A percentile compares a stretch with the other conserved stretches of the same genome.
Evolutionary conservation across 2,329 filamentous ascomycete genomes (phyloP).

Genomic region (Epicoccum nigrum): DNA sequence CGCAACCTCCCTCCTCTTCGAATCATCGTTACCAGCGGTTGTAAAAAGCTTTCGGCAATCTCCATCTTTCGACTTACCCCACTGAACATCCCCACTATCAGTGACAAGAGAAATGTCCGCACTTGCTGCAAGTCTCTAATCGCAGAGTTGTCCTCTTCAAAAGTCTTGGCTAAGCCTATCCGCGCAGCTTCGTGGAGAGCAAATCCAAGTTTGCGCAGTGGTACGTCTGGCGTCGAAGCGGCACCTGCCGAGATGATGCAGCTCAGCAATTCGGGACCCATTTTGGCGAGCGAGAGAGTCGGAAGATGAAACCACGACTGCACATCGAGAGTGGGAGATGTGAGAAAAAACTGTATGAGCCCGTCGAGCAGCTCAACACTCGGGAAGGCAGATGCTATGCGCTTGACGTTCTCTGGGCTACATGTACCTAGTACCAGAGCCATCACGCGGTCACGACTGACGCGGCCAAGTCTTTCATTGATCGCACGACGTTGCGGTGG

Average conservation of each 20-base stretch:
- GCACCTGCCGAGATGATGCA: slow-evolving; percentile 67
- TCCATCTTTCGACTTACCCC: slow-evolving; percentile 66
- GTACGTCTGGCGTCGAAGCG: slow-evolving; percentile 60
- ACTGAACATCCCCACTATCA: slow-evolving; percentile 64
- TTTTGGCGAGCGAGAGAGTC: slow-evolving; percentile 62
- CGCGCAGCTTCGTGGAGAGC: slow-evolving; percentile 57
- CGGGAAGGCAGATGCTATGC: slow-evolving; percentile 66
- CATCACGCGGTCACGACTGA: slow-evolving; percentile 64
- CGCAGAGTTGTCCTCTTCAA: slow-evolving; percentile 57
- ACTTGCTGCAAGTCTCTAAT: slow-evolving; percentile 60
- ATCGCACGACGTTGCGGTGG: slow-evolving; percentile 47
- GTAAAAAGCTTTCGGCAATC: slow-evolving; percentile 63
- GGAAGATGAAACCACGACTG: slow-evolving; percentile 68
- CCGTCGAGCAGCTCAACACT: slow-evolving; percentile 66
- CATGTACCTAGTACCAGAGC: slow-evolving; percentile 68
- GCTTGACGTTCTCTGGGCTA: slow-evolving; percentile 56
- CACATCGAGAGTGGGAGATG: slow-evolving; percentile 62
- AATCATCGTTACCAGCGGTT: slow-evolving; percentile 62
- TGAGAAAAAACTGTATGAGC: slow-evolving; percentile 66
- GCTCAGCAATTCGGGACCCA: slow-evolving; percentile 65
- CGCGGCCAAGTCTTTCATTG: slow-evolving; percentile 50
- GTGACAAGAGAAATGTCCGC: slow-evolving; percentile 57
- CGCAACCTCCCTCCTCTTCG: slow-evolving; percentile 65
- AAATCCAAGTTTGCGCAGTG: slow-evolving; percentile 66
- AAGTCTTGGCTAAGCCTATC: slow-evolving; percentile 47